phyloP scores from a whole-genome alignment of 176 grass and related monocot species.

The Carex scoparia region DNA sequence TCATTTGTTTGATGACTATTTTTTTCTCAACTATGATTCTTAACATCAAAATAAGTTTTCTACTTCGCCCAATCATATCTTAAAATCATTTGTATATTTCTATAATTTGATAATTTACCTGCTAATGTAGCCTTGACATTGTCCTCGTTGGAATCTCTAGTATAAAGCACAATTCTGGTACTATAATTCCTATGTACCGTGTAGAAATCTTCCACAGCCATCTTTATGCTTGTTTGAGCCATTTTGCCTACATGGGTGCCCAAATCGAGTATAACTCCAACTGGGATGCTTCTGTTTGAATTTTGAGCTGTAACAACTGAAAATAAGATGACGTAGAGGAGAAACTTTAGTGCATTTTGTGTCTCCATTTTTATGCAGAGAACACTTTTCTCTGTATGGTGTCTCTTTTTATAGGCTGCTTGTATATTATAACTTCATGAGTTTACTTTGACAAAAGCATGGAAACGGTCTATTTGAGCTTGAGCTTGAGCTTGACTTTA shows the following conservation, averaged over 20 bases:
- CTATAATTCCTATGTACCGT: conserved; percentile 22
- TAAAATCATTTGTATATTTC: not conserved
- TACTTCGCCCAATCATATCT: not conserved
- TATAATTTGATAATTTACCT: not conserved
- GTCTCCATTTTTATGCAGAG: not conserved
- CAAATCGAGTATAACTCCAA: conserved; percentile 44
- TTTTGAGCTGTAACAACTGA: not conserved
- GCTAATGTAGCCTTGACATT: conserved; percentile 32
- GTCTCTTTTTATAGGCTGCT: no score
- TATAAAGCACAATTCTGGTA: conserved; percentile 36
- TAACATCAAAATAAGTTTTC: not conserved
- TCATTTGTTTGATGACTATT: no score
- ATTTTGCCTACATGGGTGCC: conserved; percentile 31
- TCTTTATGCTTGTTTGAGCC: conserved; percentile 33
- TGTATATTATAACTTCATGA: not conserved
- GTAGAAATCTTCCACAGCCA: conserved; percentile 66
- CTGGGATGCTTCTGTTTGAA: not conserved
- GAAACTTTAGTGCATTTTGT: not conserved
- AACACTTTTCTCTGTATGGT: not conserved
- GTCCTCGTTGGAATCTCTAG: conserved; percentile 38
- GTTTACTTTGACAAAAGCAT: not conserved
- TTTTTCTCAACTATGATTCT: no score
- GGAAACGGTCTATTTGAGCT: not conserved
- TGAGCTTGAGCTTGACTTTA: no score
- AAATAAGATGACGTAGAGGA: not conserved